Conservation (phyloP, 2,329 filamentous ascomycete species). For the Sarocladium oryzae region DNA sequence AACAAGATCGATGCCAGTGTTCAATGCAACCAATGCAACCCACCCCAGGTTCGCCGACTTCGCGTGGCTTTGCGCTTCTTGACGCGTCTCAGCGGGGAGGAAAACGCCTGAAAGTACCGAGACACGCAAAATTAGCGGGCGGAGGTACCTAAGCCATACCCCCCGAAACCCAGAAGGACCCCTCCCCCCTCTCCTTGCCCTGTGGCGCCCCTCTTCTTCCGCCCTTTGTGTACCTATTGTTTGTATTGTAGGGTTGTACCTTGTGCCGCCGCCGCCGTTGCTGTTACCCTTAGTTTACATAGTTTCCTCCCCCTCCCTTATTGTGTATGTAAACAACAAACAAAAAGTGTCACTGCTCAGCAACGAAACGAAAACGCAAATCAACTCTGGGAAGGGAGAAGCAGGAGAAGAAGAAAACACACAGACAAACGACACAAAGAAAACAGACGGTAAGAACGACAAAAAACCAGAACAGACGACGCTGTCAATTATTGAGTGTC, state of each 20-base stretch:
- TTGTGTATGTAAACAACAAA: conserved; percentile 9
- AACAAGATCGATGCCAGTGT: too few species aligned
- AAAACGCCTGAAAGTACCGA: not conserved
- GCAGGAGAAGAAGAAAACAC: too few species aligned
- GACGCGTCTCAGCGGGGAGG: conserved; percentile 1
- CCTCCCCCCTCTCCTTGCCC: not conserved
- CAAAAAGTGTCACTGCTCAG: conserved; percentile 8
- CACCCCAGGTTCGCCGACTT: too few species aligned
- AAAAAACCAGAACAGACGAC: too few species aligned
- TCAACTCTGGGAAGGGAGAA: too few species aligned
- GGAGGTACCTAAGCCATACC: not conserved
- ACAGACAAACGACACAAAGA: not conserved
- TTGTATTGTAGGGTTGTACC: too few species aligned
- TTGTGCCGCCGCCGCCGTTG: too few species aligned
- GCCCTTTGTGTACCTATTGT: not conserved
- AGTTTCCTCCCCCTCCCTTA: conserved; percentile 5
- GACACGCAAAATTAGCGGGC: not conserved
- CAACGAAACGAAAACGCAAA: not conserved
- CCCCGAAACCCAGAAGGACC: not conserved
- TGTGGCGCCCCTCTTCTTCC: not conserved
- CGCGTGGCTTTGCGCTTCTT: not conserved
- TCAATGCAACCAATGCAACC: too few species aligned
- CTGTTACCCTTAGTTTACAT: too few species aligned
- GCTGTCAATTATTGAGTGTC: not conserved
- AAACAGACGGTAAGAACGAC: not conserved